Evolutionary conservation across 164 flowering plant species (phyloP).

Genomic region (Houttuynia cordata): DNA sequence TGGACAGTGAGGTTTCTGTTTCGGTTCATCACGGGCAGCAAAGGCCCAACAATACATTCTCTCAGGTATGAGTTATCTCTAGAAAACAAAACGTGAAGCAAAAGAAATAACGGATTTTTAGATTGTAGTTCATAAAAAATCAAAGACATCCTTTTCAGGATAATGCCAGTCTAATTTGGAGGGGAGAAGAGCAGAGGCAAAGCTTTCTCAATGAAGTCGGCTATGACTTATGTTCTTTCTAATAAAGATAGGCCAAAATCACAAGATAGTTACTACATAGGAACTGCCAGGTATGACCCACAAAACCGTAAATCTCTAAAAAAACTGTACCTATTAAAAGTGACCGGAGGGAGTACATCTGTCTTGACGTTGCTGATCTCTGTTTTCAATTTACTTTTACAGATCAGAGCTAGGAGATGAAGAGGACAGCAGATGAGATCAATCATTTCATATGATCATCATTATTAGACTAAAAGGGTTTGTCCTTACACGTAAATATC

Average conservation of each 20-base stretch:
- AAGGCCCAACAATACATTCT: conserved; percentile 5
- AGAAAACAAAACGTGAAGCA: not conserved
- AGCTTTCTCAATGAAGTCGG: conserved; percentile 35
- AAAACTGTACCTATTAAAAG: too few species aligned
- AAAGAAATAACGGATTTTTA: not conserved
- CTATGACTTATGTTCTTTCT: conserved; percentile 36
- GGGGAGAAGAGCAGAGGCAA: conserved; percentile 47
- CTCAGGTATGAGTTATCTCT: conserved; percentile 28
- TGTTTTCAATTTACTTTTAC: not conserved
- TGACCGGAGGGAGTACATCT: too few species aligned
- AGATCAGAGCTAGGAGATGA: too few species aligned
- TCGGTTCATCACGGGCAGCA: conserved; percentile 29
- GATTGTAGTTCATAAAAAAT: not conserved
- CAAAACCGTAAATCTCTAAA: not conserved
- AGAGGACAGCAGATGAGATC: too few species aligned
- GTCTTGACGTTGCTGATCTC: not conserved
- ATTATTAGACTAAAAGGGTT: too few species aligned
- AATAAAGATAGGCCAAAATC: conserved; percentile 13
- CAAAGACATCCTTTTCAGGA: conserved; percentile 33
- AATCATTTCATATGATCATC: too few species aligned
- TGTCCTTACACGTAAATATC: too few species aligned
- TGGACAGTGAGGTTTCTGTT: too few species aligned
- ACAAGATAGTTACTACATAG: conserved; percentile 11
- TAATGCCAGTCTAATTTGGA: conserved; percentile 36
- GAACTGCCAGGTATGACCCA: conserved; percentile 13